Evolutionary conservation across 2,329 filamentous ascomycete species (phyloP).

Genomic region (Aspergillus carbonarius): DNA sequence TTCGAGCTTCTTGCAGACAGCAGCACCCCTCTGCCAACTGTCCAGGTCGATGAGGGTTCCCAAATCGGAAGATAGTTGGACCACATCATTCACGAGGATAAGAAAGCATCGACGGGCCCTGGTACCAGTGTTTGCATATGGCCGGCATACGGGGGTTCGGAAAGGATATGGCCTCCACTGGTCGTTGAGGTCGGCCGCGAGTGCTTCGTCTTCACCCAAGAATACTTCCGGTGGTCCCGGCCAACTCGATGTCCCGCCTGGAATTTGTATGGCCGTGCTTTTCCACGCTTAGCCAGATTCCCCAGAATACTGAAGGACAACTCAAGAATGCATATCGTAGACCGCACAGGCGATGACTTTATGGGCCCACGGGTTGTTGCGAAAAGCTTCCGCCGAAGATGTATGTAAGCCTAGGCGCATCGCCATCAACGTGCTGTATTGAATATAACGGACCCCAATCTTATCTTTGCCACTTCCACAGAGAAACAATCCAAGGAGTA

Average conservation of each 20-base stretch:
- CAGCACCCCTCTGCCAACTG: not conserved
- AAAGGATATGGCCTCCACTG: slow-evolving; percentile 1
- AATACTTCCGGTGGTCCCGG: not conserved
- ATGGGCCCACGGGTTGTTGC: not conserved
- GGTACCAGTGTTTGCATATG: not conserved
- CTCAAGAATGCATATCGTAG: not conserved
- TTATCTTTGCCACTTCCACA: not conserved
- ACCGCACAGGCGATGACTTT: not conserved
- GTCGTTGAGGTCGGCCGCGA: not conserved
- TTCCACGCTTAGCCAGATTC: not conserved
- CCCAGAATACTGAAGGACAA: not conserved
- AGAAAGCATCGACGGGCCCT: not conserved
- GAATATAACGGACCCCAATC: not conserved
- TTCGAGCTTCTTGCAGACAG: not conserved
- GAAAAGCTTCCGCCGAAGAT: not conserved
- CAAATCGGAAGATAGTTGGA: not conserved
- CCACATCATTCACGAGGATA: not conserved
- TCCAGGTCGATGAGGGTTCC: not conserved
- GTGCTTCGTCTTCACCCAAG: not conserved
- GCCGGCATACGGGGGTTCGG: not conserved
- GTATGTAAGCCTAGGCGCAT: not conserved
- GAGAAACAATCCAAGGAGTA: not conserved
- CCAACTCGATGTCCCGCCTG: no score
- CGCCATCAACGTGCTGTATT: not conserved
- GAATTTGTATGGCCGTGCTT: no score